These are phyloP conservation scores for Eutrema japonicum DNA, from an alignment of 345 rosid species.

Conservation along the genomic window DNA sequence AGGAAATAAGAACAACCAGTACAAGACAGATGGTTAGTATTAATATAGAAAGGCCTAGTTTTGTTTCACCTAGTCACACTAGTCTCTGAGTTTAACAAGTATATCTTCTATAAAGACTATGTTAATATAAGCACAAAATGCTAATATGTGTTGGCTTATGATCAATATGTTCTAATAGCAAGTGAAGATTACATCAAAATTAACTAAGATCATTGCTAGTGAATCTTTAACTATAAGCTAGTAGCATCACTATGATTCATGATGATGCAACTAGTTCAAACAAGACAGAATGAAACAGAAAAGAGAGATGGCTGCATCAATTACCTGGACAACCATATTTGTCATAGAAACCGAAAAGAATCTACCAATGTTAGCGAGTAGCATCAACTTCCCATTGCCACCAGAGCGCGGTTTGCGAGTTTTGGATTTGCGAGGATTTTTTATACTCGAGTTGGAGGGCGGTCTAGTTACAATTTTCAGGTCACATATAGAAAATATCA, in stretches of 20 bases:
- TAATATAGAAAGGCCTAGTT: not conserved
- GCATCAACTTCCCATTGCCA: constrained; percentile 88
- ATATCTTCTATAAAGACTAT: not conserved
- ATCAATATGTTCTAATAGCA: not conserved
- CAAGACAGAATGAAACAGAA: not conserved
- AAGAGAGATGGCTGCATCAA: not conserved
- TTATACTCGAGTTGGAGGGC: constrained; percentile 60
- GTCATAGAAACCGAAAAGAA: constrained; percentile 85
- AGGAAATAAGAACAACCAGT: not conserved
- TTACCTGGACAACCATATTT: constrained; percentile 80
- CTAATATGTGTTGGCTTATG: not conserved
- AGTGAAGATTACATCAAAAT: not conserved
- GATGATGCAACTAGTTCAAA: not conserved
- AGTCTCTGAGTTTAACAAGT: no score
- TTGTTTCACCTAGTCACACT: no score
- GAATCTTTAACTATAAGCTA: not conserved
- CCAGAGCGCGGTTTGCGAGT: constrained; percentile 51
- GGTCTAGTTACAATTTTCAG: constrained; percentile 78
- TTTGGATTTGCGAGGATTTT: constrained; percentile 60
- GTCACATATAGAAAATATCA: constrained; percentile 77
- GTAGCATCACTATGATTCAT: constrained; percentile 4
- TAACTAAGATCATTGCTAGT: not conserved
- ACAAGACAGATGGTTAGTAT: not conserved
- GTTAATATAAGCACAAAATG: not conserved
- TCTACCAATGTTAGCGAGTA: constrained; percentile 78